Conservation (phyloP, 2,329 filamentous ascomycete genomes). For the Pleoardoris graminearum region DNA sequence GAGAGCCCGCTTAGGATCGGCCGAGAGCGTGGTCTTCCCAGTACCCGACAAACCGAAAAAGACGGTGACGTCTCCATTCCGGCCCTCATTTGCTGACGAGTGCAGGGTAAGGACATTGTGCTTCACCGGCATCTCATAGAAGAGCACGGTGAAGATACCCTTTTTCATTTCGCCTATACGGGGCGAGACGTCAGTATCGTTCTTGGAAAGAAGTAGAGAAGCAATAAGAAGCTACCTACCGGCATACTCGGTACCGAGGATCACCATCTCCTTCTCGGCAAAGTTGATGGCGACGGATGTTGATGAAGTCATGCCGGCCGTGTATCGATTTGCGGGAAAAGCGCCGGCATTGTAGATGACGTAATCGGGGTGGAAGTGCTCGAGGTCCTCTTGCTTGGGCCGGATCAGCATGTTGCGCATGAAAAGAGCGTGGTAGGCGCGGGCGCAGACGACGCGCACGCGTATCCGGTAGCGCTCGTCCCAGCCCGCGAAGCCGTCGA, state of each 20-base stretch:
- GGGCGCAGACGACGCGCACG: conserved; percentile 96
- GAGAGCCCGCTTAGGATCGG: conserved; percentile 91
- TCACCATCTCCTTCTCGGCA: conserved; percentile 99
- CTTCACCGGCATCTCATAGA: conserved; percentile 99
- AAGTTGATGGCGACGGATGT: conserved; percentile 99
- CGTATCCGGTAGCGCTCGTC: conserved; percentile 97
- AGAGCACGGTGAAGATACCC: conserved; percentile 97
- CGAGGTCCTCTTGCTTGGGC: conserved; percentile 84
- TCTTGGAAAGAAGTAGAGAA: too few relatives aligned
- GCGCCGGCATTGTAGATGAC: conserved; percentile 99
- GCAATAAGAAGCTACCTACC: too few relatives aligned
- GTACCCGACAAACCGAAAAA: conserved; percentile 99
- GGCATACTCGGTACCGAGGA: conserved; percentile 97
- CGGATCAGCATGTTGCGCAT: conserved; percentile 99
- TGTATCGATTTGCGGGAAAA: conserved; percentile 98
- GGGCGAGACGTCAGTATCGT: too few relatives aligned
- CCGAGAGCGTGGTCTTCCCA: conserved; percentile 97
- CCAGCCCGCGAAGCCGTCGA: conserved; percentile 98
- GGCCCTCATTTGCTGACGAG: conserved; percentile 97
- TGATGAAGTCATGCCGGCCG: conserved; percentile 96
- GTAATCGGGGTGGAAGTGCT: conserved; percentile 98
- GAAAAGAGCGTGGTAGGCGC: conserved; percentile 99
- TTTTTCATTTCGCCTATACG: conserved; percentile 94
- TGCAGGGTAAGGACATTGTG: conserved; percentile 98
- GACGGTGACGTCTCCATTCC: conserved; percentile 92